Evolutionary conservation across 106 monocot genomes (phyloP).

Genomic region (Platanthera guangdongensis): DNA sequence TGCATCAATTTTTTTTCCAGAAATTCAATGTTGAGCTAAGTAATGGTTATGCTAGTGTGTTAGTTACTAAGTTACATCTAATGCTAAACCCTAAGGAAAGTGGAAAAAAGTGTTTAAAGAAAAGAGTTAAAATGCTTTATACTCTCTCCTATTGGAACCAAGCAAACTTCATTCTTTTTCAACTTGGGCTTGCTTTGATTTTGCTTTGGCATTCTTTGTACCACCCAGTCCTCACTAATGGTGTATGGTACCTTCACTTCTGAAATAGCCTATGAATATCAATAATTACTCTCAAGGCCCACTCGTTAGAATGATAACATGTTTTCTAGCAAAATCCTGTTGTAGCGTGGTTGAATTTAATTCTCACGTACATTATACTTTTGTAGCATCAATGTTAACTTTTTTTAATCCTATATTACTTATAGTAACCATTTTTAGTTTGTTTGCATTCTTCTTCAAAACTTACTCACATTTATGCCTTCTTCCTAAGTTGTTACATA

Average conservation of each 20-base stretch:
- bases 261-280: background rate
- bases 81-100: no score
- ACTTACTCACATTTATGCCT: background rate
- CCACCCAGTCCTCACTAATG: background rate
- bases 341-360: background rate
- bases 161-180: no score
- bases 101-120: no score
- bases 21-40: no score
- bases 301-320: background rate
- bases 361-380: background rate
- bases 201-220: background rate
- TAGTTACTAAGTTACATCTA: no score
- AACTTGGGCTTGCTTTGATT: background rate
- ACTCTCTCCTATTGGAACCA: no score
- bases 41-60: no score
- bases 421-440: background rate
- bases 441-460: background rate
- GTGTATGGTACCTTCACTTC: background rate
- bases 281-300: background rate
- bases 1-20: no score
- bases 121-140: no score
- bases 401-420: background rate
- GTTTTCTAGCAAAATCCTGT: background rate
- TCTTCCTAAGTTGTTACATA: background rate
- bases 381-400: background rate